Conservation (phyloP, 768 basidiomycete species). For the Gloeophyllum trabeum region DNA sequence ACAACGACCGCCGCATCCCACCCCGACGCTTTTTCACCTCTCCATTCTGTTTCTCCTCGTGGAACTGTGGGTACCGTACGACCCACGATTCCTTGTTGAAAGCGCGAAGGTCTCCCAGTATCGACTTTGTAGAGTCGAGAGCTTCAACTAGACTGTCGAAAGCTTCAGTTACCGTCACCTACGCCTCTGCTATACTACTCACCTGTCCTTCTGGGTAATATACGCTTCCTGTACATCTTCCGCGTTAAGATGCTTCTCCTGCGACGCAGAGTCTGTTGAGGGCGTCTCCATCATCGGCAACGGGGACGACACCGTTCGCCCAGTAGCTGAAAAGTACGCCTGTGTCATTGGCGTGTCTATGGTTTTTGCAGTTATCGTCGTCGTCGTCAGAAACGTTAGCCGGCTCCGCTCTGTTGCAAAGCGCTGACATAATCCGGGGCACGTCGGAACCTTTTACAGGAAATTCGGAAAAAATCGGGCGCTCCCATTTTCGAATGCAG, state of each 20-base stretch:
- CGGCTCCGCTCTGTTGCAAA: too few species aligned
- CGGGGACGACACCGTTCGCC: slow-evolving; percentile 8
- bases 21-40: slow-evolving; percentile 25
- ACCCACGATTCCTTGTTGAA: slow-evolving; percentile 88
- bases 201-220: slow-evolving; percentile 69
- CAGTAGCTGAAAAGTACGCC: slow-evolving; percentile 15
- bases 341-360: slow-evolving; percentile 11
- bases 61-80: slow-evolving; percentile 76
- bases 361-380: too few species aligned
- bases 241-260: slow-evolving; percentile 29
- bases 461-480: too few species aligned
- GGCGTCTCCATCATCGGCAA: slow-evolving; percentile 5
- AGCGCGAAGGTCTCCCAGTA: slow-evolving; percentile 57
- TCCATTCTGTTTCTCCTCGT: slow-evolving; percentile 26
- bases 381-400: too few species aligned
- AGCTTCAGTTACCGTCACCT: slow-evolving; percentile 1
- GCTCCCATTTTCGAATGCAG: too few species aligned
- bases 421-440: too few species aligned
- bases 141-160: slow-evolving; percentile 58
- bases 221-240: slow-evolving; percentile 74
- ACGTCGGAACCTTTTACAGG: too few species aligned
- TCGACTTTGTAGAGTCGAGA: slow-evolving; percentile 58
- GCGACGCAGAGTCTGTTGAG: slow-evolving; percentile 5
- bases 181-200: slow-evolving; percentile 14
- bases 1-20: slow-evolving; percentile 53